Conservation (phyloP, 2,329 filamentous ascomycete species). For the Xylaria multiplex region DNA sequence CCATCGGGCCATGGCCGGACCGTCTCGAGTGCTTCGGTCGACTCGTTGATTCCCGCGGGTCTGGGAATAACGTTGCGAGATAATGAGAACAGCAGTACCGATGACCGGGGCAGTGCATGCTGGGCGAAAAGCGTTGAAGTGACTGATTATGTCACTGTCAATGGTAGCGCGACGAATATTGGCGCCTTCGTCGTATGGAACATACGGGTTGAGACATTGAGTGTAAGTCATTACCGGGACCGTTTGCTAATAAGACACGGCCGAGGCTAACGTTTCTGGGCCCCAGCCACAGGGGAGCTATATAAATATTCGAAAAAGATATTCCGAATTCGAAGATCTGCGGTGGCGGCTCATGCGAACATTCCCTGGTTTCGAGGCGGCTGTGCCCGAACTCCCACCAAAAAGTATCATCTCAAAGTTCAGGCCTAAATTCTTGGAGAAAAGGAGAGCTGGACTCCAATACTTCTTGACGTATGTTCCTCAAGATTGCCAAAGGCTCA, state of each 20-base stretch:
- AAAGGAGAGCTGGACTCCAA: constrained; percentile 80
- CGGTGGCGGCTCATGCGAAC: constrained; percentile 77
- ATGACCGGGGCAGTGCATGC: constrained; percentile 60
- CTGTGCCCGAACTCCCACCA: constrained; percentile 89
- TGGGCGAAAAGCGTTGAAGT: constrained; percentile 73
- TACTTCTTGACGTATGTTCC: constrained; percentile 89
- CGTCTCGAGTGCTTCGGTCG: constrained; percentile 60
- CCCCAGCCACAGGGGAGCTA: constrained; percentile 61
- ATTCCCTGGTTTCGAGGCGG: constrained; percentile 84
- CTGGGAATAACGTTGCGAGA: constrained; percentile 68
- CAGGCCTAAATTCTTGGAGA: constrained; percentile 84
- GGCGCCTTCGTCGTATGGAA: constrained; percentile 98
- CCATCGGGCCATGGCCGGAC: constrained; percentile 50
- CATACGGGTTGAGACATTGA: constrained; percentile 85
- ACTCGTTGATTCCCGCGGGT: constrained; percentile 57
- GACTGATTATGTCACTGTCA: constrained; percentile 65
- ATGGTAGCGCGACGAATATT: constrained; percentile 65
- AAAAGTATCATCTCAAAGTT: constrained; percentile 93
- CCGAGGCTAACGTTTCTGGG: constrained; percentile 19
- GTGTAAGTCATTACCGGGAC: constrained; percentile 62
- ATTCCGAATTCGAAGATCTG: constrained; percentile 93
- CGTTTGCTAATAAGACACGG: no score
- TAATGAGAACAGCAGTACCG: constrained; percentile 65
- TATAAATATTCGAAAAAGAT: constrained; percentile 76
- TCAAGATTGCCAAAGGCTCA: neutral